Base-by-base conservation (phyloP, 169 alveolate genomes). In the Eimeria praecox region DNA sequence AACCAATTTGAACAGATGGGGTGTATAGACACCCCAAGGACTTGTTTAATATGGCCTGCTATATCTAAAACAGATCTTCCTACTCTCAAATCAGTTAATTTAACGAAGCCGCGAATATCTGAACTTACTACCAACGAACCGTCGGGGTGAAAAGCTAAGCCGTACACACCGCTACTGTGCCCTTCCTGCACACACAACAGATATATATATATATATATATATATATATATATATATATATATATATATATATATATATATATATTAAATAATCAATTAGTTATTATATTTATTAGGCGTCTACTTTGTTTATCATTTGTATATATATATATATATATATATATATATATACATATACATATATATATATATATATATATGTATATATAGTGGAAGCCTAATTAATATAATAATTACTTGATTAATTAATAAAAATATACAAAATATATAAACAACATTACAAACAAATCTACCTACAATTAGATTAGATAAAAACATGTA, bases 121-220 rank as follows among this genome's bases (percentile, higher is more conserved):
- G 99, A 98, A 42, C 98, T 97, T 27, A 97, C 98, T 20, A 98
- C 91, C 73, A 99, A 94, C n/a, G 99, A 96, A 8, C 99, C 99
- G 96, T 98, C 99, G 30, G 97, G 98, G 93, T 99, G 99, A 75
- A 98, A 94, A 38, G 98, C 86, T 22, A 98, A 64, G 27, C 98
- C 97, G 95, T 98, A 98, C 46, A 98, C 98, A 85, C 97, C 97
- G 75, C 80, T 40, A 18, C 85, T 59, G 66, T 95, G 96, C 0
- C 96, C 96, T 56, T 95, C 96, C 94, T 94, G 94, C 35, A 46
- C 22, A 38, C 42, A 77, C 93, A 87, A n/a, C 75, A 64, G 24
- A 35, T 9, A 38, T 9, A 5, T 73, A 73, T 16, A 5, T n/a
- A 73, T 73, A 18, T 73, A 5, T n/a, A 5, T 73, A 40, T 73